Evolutionary conservation across 306 rosid genomes (phyloP).

Genomic region (Astragalus glycyphyllos): DNA sequence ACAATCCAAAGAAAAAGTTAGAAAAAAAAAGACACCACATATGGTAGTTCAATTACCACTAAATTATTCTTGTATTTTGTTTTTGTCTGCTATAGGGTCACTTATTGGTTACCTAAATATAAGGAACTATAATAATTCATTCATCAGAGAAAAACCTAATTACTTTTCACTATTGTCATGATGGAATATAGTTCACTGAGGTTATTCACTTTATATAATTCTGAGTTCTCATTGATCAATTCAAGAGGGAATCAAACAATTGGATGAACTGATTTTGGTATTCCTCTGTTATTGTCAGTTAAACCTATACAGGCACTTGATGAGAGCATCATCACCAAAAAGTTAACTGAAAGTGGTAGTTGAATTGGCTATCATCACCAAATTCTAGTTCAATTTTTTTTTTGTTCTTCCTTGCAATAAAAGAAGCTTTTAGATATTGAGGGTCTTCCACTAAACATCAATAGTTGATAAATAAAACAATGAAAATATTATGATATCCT

Average conservation of each 20-base stretch:
- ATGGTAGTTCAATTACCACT: constrained; percentile 36
- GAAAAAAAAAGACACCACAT: neutral
- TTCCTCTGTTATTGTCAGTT: constrained; percentile 8
- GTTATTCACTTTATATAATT: neutral
- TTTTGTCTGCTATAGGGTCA: constrained; percentile 7
- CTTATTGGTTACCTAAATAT: constrained; percentile 48
- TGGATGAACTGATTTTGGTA: neutral
- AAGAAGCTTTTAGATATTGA: no score
- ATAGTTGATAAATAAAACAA: no score
- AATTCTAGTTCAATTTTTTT: no score
- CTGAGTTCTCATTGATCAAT: constrained; percentile 31
- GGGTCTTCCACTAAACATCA: no score
- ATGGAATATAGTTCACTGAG: no score
- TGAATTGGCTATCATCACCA: constrained; percentile 26
- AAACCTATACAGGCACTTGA: constrained; percentile 4
- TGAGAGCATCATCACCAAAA: neutral
- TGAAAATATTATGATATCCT: no score
- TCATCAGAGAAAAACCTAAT: neutral
- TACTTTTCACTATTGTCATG: constrained; percentile 31
- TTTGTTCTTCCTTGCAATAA: no score
- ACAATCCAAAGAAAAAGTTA: neutral
- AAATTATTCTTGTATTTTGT: constrained; percentile 8
- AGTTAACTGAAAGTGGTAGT: constrained; percentile 24
- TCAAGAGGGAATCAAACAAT: neutral
- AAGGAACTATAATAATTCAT: neutral